Conservation (phyloP, 2,329 filamentous ascomycete genomes). For the Alternaria viburni region DNA sequence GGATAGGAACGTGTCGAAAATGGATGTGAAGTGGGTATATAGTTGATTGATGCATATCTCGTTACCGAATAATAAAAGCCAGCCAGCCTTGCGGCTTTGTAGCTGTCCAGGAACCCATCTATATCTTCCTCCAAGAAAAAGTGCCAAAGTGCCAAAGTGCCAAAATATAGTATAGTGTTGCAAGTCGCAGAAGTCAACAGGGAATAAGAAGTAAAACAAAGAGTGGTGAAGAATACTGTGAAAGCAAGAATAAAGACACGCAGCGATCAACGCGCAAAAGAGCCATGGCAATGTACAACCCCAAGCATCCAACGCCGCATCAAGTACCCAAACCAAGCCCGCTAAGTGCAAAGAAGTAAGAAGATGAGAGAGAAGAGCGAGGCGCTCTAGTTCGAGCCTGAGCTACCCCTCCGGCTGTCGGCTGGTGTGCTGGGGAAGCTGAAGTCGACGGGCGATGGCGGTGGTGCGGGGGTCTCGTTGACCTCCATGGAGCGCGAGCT, state of each 20-base stretch:
- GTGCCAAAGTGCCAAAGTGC: no score
- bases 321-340: slow-evolving; percentile 14
- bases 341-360: slow-evolving; percentile 41
- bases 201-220: background rate
- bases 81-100: background rate
- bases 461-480: slow-evolving; percentile 50
- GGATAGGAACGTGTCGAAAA: background rate
- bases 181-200: background rate
- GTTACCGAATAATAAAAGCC: background rate
- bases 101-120: background rate
- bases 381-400: slow-evolving; percentile 2
- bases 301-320: background rate
- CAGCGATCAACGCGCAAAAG: background rate
- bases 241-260: background rate
- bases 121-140: background rate
- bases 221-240: background rate
- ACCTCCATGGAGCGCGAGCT: slow-evolving; percentile 36
- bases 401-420: slow-evolving; percentile 8
- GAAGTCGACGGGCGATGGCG: slow-evolving; percentile 51
- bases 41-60: background rate
- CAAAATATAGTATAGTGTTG: background rate
- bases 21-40: background rate
- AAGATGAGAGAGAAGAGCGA: slow-evolving; percentile 7
- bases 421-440: slow-evolving; percentile 45
- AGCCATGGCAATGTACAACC: background rate